Percentiles rank a stretch among this genome's conserved stretches.
phyloP scores from a whole-genome alignment of 805 yeast species.

The Ogataea sp. region DNA sequence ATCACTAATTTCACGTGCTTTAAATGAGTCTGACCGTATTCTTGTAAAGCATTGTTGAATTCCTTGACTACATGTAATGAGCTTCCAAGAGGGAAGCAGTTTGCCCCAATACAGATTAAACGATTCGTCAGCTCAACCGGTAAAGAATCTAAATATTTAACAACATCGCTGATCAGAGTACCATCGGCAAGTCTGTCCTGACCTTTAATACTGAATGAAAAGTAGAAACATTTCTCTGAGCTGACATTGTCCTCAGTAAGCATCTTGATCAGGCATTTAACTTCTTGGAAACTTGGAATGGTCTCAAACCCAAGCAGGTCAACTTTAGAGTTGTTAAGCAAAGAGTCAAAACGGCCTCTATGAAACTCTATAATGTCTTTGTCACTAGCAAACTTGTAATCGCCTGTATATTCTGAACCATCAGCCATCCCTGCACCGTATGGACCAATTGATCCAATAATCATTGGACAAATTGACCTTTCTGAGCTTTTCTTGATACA shows the following conservation, averaged over 20 bases:
- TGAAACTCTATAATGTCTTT: constrained; percentile 44
- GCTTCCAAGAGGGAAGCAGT: constrained; percentile 47
- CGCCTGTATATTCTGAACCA: constrained; percentile 71
- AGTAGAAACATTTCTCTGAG: constrained; percentile 15
- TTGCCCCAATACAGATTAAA: constrained; percentile 50
- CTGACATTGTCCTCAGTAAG: too few relatives aligned
- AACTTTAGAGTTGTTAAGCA: constrained; percentile 31
- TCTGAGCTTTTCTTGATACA: constrained; percentile 12
- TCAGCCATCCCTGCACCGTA: constrained; percentile 63
- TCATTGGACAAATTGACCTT: constrained; percentile 16
- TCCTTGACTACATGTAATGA: constrained; percentile 33
- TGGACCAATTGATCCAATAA: constrained; percentile 69
- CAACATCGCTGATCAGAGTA: constrained; percentile 28
- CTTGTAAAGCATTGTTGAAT: constrained; percentile 8
- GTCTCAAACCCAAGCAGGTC: constrained; percentile 67
- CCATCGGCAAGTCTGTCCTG: constrained; percentile 41
- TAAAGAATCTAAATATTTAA: constrained; percentile 10
- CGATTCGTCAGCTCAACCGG: constrained; percentile 6
- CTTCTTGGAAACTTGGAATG: constrained; percentile 53
- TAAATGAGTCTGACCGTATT: constrained; percentile 5
- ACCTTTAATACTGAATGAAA: constrained; percentile 33
- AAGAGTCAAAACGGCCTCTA: constrained; percentile 31
- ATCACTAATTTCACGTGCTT: constrained; percentile 35
- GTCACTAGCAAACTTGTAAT: constrained; percentile 36
- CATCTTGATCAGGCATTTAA: constrained; percentile 38